These are phyloP conservation scores for Penicillium sclerotigenum DNA, from an alignment of 2,329 filamentous ascomycete species.

Conservation along the genomic window DNA sequence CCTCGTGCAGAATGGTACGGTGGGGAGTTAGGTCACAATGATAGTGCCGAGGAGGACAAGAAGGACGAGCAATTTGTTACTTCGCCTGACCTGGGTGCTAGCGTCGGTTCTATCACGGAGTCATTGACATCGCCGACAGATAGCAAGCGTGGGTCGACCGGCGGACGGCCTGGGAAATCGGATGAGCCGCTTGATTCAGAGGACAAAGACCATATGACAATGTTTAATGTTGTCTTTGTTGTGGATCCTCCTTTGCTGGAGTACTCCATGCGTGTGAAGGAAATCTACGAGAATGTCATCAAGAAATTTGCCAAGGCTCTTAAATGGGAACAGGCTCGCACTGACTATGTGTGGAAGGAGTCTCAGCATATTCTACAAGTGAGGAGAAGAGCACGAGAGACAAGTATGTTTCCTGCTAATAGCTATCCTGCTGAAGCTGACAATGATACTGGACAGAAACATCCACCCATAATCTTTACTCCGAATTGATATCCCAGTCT, in stretches of 20 bases:
- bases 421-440: neutral
- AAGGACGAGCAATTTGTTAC: slow-evolving; percentile 30
- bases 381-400: slow-evolving; percentile 76
- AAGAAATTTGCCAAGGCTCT: slow-evolving; percentile 90
- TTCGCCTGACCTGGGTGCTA: slow-evolving; percentile 28
- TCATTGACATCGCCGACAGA: slow-evolving; percentile 23
- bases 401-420: slow-evolving; percentile 27
- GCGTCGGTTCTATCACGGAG: slow-evolving; percentile 31
- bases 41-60: slow-evolving; percentile 34
- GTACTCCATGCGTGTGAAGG: slow-evolving; percentile 66
- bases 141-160: slow-evolving; percentile 24
- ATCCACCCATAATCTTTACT: slow-evolving; percentile 39
- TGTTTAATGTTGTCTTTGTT: slow-evolving; percentile 97
- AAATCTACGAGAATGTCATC: slow-evolving; percentile 84
- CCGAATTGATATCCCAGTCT: slow-evolving; percentile 56
- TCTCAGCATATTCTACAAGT: slow-evolving; percentile 76
- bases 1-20: slow-evolving; percentile 31
- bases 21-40: slow-evolving; percentile 37
- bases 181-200: slow-evolving; percentile 28
- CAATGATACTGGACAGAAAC: slow-evolving; percentile 28
- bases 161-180: slow-evolving; percentile 21
- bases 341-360: slow-evolving; percentile 88
- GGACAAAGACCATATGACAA: slow-evolving; percentile 70
- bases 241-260: slow-evolving; percentile 76
- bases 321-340: slow-evolving; percentile 86